A percentile compares a stretch with the other conserved stretches of the same genome.
Conservation (phyloP, 2,329 filamentous ascomycete species). For the Zopfia rhizophila region DNA sequence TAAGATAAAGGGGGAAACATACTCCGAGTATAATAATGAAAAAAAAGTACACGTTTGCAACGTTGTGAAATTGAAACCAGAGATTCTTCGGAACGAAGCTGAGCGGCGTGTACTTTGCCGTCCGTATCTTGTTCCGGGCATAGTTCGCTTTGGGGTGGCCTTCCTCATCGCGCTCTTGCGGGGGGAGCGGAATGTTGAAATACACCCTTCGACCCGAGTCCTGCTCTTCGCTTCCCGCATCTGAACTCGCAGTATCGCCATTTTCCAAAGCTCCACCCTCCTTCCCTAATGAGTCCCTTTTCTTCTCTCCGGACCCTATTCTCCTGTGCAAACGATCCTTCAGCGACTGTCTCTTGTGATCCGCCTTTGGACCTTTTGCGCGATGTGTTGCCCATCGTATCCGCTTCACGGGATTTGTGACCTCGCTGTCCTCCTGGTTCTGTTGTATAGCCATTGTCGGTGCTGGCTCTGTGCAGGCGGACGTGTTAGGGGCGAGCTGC, state of each 20-base stretch:
- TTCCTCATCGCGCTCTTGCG: constrained; percentile 79
- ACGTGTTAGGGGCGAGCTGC: constrained; percentile 23
- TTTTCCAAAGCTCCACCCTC: constrained; percentile 41
- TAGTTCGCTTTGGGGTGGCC: constrained; percentile 77
- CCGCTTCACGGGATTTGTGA: constrained; percentile 75
- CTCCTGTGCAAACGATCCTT: constrained; percentile 77
- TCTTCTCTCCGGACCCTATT: constrained; percentile 73
- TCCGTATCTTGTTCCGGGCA: constrained; percentile 95
- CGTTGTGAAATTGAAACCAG: constrained; percentile 98
- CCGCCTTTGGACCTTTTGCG: constrained; percentile 77
- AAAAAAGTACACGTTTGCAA: constrained; percentile 98
- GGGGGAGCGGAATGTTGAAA: constrained; percentile 86
- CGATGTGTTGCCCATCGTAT: constrained; percentile 97
- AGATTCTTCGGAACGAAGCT: constrained; percentile 97
- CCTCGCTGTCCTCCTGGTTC: constrained; percentile 57
- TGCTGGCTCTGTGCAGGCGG: constrained; percentile 21
- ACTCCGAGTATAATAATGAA: constrained; percentile 95
- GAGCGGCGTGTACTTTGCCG: constrained; percentile 94
- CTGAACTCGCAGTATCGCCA: constrained; percentile 59
- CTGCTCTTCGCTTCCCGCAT: constrained; percentile 52
- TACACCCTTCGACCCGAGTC: constrained; percentile 70
- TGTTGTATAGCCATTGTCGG: constrained; percentile 41
- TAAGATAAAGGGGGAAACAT: constrained; percentile 58
- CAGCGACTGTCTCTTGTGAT: constrained; percentile 83
- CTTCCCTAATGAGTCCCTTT: constrained; percentile 52